Conservation (phyloP, 306 rosid species). For the Calophaca sinica region DNA sequence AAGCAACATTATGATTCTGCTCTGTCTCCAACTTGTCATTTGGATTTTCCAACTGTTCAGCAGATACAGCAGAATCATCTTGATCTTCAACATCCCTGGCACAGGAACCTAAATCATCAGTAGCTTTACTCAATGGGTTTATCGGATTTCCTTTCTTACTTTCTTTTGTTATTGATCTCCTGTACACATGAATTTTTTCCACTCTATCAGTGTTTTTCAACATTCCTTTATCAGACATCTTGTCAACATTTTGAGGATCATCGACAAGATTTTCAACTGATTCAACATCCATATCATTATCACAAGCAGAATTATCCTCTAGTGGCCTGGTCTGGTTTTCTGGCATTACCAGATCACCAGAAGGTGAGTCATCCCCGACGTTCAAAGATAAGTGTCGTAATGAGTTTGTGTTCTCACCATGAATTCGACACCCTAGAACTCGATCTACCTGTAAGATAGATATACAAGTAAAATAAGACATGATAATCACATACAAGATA, state of each 20-base stretch:
- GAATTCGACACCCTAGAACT: slow-evolving; percentile 91
- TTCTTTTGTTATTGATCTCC: slow-evolving; percentile 75
- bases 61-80: slow-evolving; percentile 58
- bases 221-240: slow-evolving; percentile 57
- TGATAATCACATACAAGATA: slow-evolving; percentile 39
- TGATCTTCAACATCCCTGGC: slow-evolving; percentile 50
- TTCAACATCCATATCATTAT: slow-evolving; percentile 65
- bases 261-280: slow-evolving; percentile 55
- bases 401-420: slow-evolving; percentile 56
- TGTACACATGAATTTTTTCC: slow-evolving; percentile 74
- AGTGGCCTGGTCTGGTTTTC: slow-evolving; percentile 58
- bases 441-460: slow-evolving; percentile 81
- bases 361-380: slow-evolving; percentile 55
- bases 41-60: slow-evolving; percentile 59
- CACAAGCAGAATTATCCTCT: slow-evolving; percentile 63
- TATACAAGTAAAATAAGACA: slow-evolving; percentile 42
- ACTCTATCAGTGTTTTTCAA: slow-evolving; percentile 56
- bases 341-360: slow-evolving; percentile 58
- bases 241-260: slow-evolving; percentile 57
- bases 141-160: slow-evolving; percentile 61
- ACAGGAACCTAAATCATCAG: slow-evolving; percentile 56
- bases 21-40: slow-evolving; percentile 53
- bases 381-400: slow-evolving; percentile 57
- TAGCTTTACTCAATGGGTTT: slow-evolving; percentile 50
- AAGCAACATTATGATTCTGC: slow-evolving; percentile 52